Evolutionary conservation across 257 asterid genomes (phyloP).

Genomic region (Misopates orontium): DNA sequence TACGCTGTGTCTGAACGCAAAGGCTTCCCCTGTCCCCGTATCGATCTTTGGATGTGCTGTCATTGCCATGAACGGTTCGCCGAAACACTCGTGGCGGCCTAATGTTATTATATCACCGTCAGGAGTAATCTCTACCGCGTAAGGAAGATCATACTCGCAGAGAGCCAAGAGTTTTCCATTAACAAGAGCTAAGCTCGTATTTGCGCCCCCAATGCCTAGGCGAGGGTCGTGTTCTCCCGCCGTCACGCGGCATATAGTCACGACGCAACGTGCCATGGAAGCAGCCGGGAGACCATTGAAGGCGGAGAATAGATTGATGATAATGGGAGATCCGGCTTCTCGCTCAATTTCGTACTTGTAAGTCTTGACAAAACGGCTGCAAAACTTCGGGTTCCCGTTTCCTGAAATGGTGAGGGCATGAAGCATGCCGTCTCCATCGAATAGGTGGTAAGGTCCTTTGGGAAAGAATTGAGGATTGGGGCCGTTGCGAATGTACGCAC

Average conservation of each 20-base stretch:
- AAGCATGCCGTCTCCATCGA: conserved; percentile 84
- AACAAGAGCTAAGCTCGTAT: neutral
- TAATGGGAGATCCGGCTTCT: conserved; percentile 23
- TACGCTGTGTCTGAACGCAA: conserved; percentile 42
- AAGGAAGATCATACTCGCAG: neutral
- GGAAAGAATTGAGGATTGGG: conserved; percentile 64
- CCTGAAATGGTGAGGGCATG: conserved; percentile 45
- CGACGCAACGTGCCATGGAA: neutral
- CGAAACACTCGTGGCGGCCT: conserved; percentile 41
- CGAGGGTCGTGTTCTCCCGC: neutral
- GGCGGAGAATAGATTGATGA: conserved; percentile 32
- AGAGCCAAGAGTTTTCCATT: neutral
- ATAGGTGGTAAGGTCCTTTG: conserved; percentile 60
- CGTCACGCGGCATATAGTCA: neutral
- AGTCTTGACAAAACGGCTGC: conserved; percentile 65
- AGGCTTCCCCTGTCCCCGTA: conserved; percentile 37
- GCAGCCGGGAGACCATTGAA: conserved; percentile 5
- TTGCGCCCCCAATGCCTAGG: neutral
- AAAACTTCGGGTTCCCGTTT: conserved; percentile 46
- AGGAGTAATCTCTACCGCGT: neutral
- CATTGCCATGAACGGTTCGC: conserved; percentile 31
- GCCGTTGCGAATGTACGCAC: conserved; percentile 56
- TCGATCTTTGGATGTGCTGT: conserved; percentile 63
- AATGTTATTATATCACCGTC: neutral
- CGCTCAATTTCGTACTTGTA: conserved; percentile 44